Conservation (phyloP, 2,329 filamentous ascomycete genomes). For the Sporothrix globosa region DNA sequence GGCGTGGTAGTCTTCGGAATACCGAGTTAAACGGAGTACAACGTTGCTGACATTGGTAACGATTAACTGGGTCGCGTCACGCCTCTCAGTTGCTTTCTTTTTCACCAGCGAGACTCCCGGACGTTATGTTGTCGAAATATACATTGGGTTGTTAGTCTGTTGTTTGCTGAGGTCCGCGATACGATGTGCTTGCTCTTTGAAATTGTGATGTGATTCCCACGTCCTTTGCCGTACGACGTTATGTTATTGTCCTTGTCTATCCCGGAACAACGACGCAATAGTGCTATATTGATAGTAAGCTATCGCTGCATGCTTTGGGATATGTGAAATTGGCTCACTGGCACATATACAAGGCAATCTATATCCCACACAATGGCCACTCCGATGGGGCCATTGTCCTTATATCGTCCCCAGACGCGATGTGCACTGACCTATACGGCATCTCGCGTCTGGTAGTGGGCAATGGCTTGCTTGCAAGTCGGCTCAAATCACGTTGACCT, state of each 20-base stretch:
- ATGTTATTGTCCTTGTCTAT: neutral
- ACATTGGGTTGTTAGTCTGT: neutral
- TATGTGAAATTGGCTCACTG: neutral
- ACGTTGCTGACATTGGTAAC: conserved; percentile 2
- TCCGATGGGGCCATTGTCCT: neutral
- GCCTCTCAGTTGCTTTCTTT: neutral
- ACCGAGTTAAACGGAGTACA: neutral
- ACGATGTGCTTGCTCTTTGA: conserved; percentile 1
- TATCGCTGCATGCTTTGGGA: conserved; percentile 2
- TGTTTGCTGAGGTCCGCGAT: neutral
- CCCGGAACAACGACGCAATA: conserved; percentile 11
- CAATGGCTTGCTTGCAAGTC: neutral
- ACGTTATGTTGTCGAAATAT: conserved; percentile 5
- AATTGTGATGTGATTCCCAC: neutral
- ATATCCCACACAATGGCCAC: conserved; percentile 1
- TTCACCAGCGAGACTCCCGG: conserved; percentile 12
- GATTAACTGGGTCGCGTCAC: neutral
- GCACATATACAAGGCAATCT: conserved; percentile 19
- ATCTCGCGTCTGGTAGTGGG: neutral
- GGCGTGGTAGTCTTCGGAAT: neutral
- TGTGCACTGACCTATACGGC: neutral
- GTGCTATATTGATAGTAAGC: neutral
- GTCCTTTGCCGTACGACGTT: neutral
- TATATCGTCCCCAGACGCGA: neutral
- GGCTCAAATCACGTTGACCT: neutral